A percentile compares a stretch with the other conserved stretches of the same genome.
phyloP scores from a whole-genome alignment of 305 asterid species.

The Ruellia speciosa region DNA sequence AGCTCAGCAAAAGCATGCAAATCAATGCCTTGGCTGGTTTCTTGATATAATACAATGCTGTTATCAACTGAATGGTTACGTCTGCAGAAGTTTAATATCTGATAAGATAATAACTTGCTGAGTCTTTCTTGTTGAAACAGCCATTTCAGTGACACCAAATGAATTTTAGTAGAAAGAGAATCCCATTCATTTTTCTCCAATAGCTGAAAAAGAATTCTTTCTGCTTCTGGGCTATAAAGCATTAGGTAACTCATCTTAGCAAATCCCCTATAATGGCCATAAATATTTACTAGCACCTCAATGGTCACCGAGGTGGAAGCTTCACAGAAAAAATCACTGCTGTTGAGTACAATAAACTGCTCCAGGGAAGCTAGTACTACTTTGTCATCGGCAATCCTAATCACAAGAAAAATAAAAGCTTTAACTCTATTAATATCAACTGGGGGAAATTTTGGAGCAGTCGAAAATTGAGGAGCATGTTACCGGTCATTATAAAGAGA shows the following conservation, averaged over 20 bases:
- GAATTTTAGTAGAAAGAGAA: constrained; percentile 60
- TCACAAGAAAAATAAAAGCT: not conserved
- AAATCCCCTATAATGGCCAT: constrained; percentile 69
- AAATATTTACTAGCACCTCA: constrained; percentile 50
- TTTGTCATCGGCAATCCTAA: constrained; percentile 80
- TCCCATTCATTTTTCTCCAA: constrained; percentile 66
- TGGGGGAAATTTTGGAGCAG: constrained; percentile 11
- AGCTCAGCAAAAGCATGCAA: constrained; percentile 50
- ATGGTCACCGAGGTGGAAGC: constrained; percentile 39
- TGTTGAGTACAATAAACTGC: constrained; percentile 78
- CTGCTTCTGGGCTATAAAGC: constrained; percentile 87
- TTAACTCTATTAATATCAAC: constrained; percentile 13
- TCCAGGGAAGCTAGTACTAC: constrained; percentile 82
- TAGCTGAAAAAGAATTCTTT: constrained; percentile 56
- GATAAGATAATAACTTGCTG: constrained; percentile 51
- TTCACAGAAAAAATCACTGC: constrained; percentile 33
- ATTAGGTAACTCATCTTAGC: constrained; percentile 76
- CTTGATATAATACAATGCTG: constrained; percentile 26
- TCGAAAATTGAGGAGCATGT: constrained; percentile 17
- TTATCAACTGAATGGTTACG: constrained; percentile 30
- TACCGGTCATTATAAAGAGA: constrained; percentile 83
- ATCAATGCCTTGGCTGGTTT: constrained; percentile 33
- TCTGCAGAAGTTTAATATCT: constrained; percentile 61
- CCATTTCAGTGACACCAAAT: constrained; percentile 69
- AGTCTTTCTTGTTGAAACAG: constrained; percentile 87